Conservation (phyloP, 1,284 basidiomycete genomes). For the Fomitopsis schrenkii region DNA sequence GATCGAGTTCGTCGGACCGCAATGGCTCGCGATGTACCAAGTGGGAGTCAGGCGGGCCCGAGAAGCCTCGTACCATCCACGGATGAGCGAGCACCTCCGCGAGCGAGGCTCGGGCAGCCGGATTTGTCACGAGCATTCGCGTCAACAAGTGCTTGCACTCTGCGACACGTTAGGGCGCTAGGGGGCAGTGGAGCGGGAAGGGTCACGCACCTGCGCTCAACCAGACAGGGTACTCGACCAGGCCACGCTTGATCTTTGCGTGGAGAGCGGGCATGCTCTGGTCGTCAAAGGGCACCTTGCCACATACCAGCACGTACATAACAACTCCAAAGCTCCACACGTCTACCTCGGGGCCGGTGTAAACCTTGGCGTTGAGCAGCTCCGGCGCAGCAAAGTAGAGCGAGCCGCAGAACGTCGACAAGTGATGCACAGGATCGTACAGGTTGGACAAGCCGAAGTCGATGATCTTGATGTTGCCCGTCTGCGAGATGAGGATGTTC, state of each 20-base stretch:
- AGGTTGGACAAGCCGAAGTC: constrained; percentile 98
- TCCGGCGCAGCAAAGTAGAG: constrained; percentile 98
- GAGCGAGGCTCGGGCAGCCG: constrained; percentile 79
- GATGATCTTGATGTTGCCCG: constrained; percentile 99
- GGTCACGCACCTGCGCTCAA: constrained; percentile 73
- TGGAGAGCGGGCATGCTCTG: constrained; percentile 99
- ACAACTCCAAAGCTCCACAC: constrained; percentile 99
- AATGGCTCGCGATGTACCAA: constrained; percentile 88
- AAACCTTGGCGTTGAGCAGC: constrained; percentile 92
- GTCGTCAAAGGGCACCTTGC: constrained; percentile 98
- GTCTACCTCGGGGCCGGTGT: constrained; percentile 97
- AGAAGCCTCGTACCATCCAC: constrained; percentile 93
- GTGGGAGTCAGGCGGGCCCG: constrained; percentile 77
- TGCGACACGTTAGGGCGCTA: constrained; percentile 25
- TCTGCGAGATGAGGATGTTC: constrained; percentile 98
- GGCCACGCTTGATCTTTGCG: constrained; percentile 97
- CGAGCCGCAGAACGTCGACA: constrained; percentile 95
- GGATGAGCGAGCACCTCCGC: constrained; percentile 88
- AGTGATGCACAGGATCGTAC: constrained; percentile 81
- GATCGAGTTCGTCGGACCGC: constrained; percentile 83
- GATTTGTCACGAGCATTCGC: constrained; percentile 95
- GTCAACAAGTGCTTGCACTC: constrained; percentile 95
- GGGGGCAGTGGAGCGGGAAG: background rate
- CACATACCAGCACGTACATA: constrained; percentile 95
- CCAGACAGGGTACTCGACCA: constrained; percentile 98